These are phyloP conservation scores for Corylus avellana DNA, from an alignment of 306 rosid species.

Conservation along the genomic window DNA sequence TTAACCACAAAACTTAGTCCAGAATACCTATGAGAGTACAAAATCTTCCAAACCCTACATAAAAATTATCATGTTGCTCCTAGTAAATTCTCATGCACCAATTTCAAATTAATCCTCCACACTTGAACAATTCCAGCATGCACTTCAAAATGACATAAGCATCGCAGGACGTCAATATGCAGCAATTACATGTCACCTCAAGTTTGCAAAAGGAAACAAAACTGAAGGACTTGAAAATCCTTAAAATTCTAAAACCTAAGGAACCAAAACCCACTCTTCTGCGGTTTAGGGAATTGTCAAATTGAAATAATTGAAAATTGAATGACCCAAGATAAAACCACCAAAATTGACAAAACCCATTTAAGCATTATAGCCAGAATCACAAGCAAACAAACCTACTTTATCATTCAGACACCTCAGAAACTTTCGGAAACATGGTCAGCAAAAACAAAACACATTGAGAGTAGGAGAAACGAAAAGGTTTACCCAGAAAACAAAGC, in stretches of 20 bases:
- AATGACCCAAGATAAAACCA: neutral
- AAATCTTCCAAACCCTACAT: constrained; percentile 20
- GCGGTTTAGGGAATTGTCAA: constrained; percentile 1
- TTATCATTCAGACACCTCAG: constrained; percentile 15
- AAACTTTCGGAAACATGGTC: constrained; percentile 22
- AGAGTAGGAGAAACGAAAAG: neutral
- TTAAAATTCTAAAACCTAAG: neutral
- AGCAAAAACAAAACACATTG: neutral
- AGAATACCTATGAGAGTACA: constrained; percentile 3
- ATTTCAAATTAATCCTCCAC: neutral
- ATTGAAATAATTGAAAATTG: constrained; percentile 7
- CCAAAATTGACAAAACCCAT: constrained; percentile 17
- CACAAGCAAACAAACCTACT: neutral
- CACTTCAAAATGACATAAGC: neutral
- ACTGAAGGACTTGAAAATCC: neutral
- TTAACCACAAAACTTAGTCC: constrained; percentile 6
- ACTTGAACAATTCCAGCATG: neutral
- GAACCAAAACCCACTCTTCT: constrained; percentile 4
- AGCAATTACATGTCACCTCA: neutral
- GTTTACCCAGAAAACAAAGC: constrained; percentile 38
- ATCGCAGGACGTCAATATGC: neutral
- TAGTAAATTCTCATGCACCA: constrained; percentile 15
- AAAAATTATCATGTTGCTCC: neutral
- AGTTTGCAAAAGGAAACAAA: neutral
- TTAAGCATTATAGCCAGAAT: constrained; percentile 1